Base-by-base conservation (phyloP, 306 rosid species). In the Prunus dulcis region DNA sequence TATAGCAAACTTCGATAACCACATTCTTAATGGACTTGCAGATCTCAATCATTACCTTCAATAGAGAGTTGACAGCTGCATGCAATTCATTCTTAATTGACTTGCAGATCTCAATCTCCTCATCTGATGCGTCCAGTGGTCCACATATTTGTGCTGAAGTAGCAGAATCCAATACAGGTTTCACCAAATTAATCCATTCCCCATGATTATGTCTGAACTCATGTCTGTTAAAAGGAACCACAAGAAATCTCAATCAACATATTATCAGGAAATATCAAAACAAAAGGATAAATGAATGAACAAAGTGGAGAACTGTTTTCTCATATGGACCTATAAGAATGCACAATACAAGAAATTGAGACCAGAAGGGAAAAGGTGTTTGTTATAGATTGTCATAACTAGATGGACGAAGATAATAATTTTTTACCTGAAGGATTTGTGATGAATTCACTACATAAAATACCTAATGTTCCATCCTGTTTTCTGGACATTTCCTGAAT, bases 81-180 rank as follows among this genome's bases (percentile, higher is more conserved):
- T 88, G 96, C 84, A 88, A 76, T 88, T 91, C 98, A 75, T 81
- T 84, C 84, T 91, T 89, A 72, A 91, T 84, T 74, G 88, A 76
- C 85, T 84, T 91, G 74, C 84, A 86, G 23, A 83, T 79, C 80
- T 89, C 93, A 63, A 89, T 79, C 75, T 86, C 96, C 52, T 22
- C 57, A 76, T 88, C 93, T 9, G 86, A 71, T 49, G 71, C 68
- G 75, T 91, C 96, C 28, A 67, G 68, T 49, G 82, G 87, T 56
- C 81, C 89, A 70, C 84, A 80, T 81, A 92, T 74, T 50, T 87
- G 90, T 18, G 80, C 77, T 34, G 89, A 72, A 78, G 87, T 71
- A 64, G 86, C 80, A 71, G 93, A 84, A 81, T 88, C 96, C 69
- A 89, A 58, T 72, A 76, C 89, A 60, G 98, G 97, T 76, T 93